Evolutionary conservation across 2,329 filamentous ascomycete species (phyloP).

Genomic region (Escovopsis weberi): DNA sequence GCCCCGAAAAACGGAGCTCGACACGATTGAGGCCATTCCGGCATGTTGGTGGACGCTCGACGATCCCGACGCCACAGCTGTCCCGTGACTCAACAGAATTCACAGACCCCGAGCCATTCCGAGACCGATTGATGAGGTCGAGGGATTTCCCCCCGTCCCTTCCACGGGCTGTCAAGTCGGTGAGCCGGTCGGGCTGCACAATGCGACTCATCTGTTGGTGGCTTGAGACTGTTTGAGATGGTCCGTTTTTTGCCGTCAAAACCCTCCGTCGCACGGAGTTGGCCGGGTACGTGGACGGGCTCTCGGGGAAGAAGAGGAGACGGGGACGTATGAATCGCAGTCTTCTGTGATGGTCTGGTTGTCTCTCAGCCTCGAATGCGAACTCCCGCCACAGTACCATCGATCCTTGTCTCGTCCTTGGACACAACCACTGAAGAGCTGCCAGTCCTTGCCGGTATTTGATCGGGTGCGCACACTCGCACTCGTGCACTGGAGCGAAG

Average conservation of each 20-base stretch:
- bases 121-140: slow-evolving; percentile 5
- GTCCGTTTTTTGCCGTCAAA: not conserved
- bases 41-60: slow-evolving; percentile 2
- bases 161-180: slow-evolving; percentile 4
- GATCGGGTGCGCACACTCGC: no score
- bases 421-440: no score
- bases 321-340: not conserved
- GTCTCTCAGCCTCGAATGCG: slow-evolving; percentile 5
- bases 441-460: no score
- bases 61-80: slow-evolving; percentile 7
- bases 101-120: slow-evolving; percentile 3
- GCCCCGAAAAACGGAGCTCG: no score
- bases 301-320: no score
- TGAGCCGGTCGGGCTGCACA: slow-evolving; percentile 3
- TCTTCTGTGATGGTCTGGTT: slow-evolving; percentile 2
- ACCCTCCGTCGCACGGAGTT: no score
- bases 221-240: slow-evolving; percentile 5
- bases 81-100: slow-evolving; percentile 6
- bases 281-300: no score
- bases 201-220: slow-evolving; percentile 3
- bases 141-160: not conserved
- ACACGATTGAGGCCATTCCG: no score
- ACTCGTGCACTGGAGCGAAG: no score
- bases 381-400: slow-evolving; percentile 8
- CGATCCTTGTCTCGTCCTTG: slow-evolving; percentile 6